phyloP scores from a whole-genome alignment of 139 green algal species.

The Volvox reticuliferus region DNA sequence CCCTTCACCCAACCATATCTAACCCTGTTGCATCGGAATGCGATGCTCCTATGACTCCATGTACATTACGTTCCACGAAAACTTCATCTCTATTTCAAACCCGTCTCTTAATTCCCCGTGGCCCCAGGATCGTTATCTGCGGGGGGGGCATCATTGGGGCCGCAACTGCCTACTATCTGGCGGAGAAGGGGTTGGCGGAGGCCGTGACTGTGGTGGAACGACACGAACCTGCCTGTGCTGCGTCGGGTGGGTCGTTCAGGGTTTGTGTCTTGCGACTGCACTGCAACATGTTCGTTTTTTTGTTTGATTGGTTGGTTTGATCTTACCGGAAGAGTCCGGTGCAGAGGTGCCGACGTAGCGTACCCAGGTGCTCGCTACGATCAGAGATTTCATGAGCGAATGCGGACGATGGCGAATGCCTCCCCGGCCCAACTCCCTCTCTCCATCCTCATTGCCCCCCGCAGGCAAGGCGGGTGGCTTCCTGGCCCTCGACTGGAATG shows the following conservation, averaged over 20 bases:
- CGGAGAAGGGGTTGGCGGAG: slow-evolving; percentile 9
- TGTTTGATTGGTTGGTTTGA: too few species aligned
- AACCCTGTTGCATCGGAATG: too few species aligned
- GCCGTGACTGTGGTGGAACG: slow-evolving; percentile 74
- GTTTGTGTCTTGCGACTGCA: neutral
- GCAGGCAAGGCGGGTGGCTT: slow-evolving; percentile 84
- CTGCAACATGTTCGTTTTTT: too few species aligned
- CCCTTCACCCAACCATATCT: too few species aligned
- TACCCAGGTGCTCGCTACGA: too few species aligned
- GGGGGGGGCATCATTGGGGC: slow-evolving; percentile 85
- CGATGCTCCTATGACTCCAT: too few species aligned
- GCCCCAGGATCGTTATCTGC: slow-evolving; percentile 73
- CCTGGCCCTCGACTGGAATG: slow-evolving; percentile 84
- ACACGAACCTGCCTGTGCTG: slow-evolving; percentile 67
- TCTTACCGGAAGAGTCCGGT: too few species aligned
- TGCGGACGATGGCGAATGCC: too few species aligned
- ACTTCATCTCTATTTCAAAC: neutral
- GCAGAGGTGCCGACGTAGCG: too few species aligned
- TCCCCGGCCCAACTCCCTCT: neutral
- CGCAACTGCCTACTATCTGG: slow-evolving; percentile 79
- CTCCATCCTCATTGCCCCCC: neutral
- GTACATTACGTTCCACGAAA: neutral
- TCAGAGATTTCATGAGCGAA: too few species aligned
- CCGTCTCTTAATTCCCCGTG: neutral
- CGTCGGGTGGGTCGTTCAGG: slow-evolving; percentile 62